A percentile compares a stretch with the other conserved stretches of the same genome.
Evolutionary conservation across 139 green algal genomes (phyloP).

Genomic region (Coelastrella sp.): DNA sequence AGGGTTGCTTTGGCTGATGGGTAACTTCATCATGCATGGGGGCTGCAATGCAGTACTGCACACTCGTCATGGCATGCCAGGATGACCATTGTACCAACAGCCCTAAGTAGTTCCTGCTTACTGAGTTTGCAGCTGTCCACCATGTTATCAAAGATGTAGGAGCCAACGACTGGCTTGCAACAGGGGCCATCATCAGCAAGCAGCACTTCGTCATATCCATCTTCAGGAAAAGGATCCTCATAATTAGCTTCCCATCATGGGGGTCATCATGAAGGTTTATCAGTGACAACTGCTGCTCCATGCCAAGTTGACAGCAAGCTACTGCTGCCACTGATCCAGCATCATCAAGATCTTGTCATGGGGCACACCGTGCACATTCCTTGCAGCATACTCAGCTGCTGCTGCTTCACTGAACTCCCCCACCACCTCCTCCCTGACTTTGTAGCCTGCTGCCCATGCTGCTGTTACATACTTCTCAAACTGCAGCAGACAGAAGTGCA

Average conservation of each 20-base stretch:
- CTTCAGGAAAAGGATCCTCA: no score
- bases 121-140: no score
- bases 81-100: no score
- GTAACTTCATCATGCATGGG: no score
- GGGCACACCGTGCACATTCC: constrained; percentile 32
- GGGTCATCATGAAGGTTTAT: neutral
- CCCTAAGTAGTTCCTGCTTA: no score
- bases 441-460: constrained; percentile 42
- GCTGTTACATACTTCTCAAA: constrained; percentile 40
- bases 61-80: neutral
- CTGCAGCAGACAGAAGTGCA: constrained; percentile 28
- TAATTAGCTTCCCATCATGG: no score
- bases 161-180: no score
- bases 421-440: constrained; percentile 43
- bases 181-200: no score
- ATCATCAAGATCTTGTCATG: constrained; percentile 36
- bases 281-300: neutral
- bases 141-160: no score
- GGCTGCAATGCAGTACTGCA: no score
- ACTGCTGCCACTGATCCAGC: constrained; percentile 39
- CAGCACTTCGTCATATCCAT: no score
- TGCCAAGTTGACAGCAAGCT: neutral
- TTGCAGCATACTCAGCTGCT: constrained; percentile 19
- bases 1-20: no score
- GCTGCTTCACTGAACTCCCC: constrained; percentile 34